Percentiles rank a stretch among this genome's conserved stretches.
Conservation (phyloP, 352 stramenopile species). For the Pythium scleroteichum region DNA sequence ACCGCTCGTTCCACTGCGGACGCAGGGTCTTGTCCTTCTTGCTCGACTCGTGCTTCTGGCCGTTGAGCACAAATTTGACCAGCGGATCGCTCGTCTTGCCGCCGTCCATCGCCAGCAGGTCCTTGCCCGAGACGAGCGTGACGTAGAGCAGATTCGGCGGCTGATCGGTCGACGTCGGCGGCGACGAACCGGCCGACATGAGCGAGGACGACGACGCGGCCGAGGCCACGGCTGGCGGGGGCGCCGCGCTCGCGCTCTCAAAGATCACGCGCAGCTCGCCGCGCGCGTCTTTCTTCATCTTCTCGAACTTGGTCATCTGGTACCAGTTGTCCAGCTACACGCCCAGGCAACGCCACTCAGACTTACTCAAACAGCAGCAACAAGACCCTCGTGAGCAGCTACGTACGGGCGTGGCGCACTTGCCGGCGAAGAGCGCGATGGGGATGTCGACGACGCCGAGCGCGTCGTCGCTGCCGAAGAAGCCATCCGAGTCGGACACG, state of each 20-base stretch:
- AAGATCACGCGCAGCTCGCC: slow-evolving; percentile 62
- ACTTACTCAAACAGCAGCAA: too few relatives aligned
- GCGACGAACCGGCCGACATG: slow-evolving; percentile 1
- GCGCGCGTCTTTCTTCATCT: slow-evolving; percentile 75
- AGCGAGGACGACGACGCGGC: slow-evolving; percentile 23
- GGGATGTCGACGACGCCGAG: slow-evolving; percentile 76
- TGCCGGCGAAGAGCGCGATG: slow-evolving; percentile 47
- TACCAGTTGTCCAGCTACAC: slow-evolving; percentile 69
- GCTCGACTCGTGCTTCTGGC: slow-evolving; percentile 80
- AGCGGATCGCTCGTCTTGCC: slow-evolving; percentile 87
- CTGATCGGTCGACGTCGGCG: slow-evolving; percentile 18
- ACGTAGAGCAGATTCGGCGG: slow-evolving; percentile 72
- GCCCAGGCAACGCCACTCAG: too few relatives aligned
- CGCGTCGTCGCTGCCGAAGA: slow-evolving; percentile 63
- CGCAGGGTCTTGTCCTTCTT: slow-evolving; percentile 74
- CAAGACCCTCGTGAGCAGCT: neutral
- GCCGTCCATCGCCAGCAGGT: slow-evolving; percentile 86
- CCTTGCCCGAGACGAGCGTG: slow-evolving; percentile 70
- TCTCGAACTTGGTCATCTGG: slow-evolving; percentile 52
- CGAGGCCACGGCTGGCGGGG: neutral
- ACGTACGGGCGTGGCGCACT: slow-evolving; percentile 29
- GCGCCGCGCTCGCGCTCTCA: slow-evolving; percentile 11
- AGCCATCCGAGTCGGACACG: slow-evolving; percentile 54
- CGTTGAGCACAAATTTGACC: slow-evolving; percentile 71
- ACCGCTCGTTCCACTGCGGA: slow-evolving; percentile 77